Conservation (phyloP, 768 basidiomycete species). For the Coprinopsis cinerea region DNA sequence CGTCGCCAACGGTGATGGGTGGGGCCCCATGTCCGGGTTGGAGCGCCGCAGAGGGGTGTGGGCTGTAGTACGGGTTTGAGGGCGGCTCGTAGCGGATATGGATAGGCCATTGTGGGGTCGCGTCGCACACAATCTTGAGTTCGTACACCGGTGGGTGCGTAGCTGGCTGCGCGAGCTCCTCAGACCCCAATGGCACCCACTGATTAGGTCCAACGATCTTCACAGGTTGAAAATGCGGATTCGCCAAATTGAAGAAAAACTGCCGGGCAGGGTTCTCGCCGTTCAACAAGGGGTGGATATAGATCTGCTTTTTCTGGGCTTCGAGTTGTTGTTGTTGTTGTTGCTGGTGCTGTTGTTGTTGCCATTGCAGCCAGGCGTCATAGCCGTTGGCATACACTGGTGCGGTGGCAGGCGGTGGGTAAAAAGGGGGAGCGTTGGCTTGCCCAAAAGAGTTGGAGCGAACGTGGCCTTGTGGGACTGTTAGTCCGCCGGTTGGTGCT, state of each 20-base stretch:
- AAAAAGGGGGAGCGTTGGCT: neutral
- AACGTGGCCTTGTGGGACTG: constrained; percentile 15
- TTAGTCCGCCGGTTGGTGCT: neutral
- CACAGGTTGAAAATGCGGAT: constrained; percentile 40
- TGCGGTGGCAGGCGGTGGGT: neutral
- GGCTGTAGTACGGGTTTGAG: constrained; percentile 11
- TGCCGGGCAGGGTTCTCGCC: constrained; percentile 40
- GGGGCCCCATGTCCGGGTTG: constrained; percentile 15
- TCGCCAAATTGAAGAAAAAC: constrained; percentile 52
- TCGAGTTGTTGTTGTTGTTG: no score
- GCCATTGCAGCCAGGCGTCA: constrained; percentile 1
- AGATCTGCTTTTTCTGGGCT: no score
- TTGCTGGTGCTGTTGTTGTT: constrained; percentile 2
- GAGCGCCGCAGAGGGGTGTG: constrained; percentile 18
- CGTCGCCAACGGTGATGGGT: constrained; percentile 53
- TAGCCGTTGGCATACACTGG: constrained; percentile 2
- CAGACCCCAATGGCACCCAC: constrained; percentile 29
- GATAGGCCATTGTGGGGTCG: constrained; percentile 57
- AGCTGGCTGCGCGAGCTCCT: constrained; percentile 46
- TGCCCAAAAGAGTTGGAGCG: constrained; percentile 10
- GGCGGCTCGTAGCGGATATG: constrained; percentile 36
- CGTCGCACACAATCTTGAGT: constrained; percentile 53
- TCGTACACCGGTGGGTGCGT: constrained; percentile 49
- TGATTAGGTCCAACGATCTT: constrained; percentile 31
- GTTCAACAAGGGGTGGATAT: constrained; percentile 48